Evolutionary conservation across 768 basidiomycete species (phyloP).

Genomic region (Tricholoma sp.): DNA sequence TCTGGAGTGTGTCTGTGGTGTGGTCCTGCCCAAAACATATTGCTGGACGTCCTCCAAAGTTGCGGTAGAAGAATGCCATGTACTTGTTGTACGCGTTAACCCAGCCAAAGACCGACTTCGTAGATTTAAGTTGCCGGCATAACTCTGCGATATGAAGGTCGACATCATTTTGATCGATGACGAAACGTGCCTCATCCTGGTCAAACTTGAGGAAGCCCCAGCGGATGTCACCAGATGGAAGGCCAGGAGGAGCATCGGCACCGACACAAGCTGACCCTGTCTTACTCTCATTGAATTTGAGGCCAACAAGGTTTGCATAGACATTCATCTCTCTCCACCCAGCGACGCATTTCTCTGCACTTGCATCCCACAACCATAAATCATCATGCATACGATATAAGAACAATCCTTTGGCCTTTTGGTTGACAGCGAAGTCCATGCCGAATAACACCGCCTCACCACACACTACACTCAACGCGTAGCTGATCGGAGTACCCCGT

Average conservation of each 20-base stretch:
- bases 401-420: conserved; percentile 33
- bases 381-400: conserved; percentile 44
- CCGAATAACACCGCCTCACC: conserved; percentile 38
- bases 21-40: conserved; percentile 22
- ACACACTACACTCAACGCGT: conserved; percentile 35
- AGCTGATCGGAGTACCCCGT: conserved; percentile 39
- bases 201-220: conserved; percentile 16
- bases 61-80: conserved; percentile 27
- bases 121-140: conserved; percentile 24
- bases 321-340: conserved; percentile 39
- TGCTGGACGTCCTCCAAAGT: conserved; percentile 26
- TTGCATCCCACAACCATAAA: conserved; percentile 37
- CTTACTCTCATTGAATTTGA: conserved; percentile 37
- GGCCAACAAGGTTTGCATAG: conserved; percentile 35
- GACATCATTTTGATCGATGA: conserved; percentile 26
- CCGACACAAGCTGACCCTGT: conserved; percentile 37
- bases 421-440: conserved; percentile 47
- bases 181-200: conserved; percentile 15
- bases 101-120: conserved; percentile 29
- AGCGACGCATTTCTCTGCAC: conserved; percentile 25
- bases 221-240: conserved; percentile 17
- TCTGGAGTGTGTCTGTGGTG: conserved; percentile 22
- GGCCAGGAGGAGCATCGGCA: conserved; percentile 2
- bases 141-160: conserved; percentile 27
- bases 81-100: conserved; percentile 30